Conservation (phyloP, 805 yeast genomes). For the Lipomyces mesembrius region DNA sequence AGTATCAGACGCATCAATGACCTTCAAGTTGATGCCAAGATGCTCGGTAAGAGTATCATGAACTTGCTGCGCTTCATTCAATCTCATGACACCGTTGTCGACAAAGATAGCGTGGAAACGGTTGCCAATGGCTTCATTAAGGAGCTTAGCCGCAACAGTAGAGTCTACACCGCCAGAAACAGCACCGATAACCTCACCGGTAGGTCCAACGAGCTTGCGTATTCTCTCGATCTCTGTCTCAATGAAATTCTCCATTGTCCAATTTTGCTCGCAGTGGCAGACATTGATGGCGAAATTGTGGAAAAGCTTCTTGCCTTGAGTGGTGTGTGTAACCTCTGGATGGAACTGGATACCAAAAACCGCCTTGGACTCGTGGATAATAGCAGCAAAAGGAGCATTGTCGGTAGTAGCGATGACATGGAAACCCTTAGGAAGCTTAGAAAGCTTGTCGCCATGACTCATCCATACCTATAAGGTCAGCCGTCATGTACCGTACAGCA, state of each 20-base stretch:
- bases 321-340: slow-evolving; percentile 97
- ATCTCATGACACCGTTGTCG: slow-evolving; percentile 96
- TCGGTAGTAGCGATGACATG: slow-evolving; percentile 86
- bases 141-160: slow-evolving; percentile 96
- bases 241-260: slow-evolving; percentile 98
- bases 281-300: slow-evolving; percentile 91
- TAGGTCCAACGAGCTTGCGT: slow-evolving; percentile 88
- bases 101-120: slow-evolving; percentile 98
- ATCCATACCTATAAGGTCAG: slow-evolving; percentile 71
- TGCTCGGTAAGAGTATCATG: slow-evolving; percentile 89
- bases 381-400: slow-evolving; percentile 95
- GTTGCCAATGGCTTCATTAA: slow-evolving; percentile 98
- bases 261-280: slow-evolving; percentile 84
- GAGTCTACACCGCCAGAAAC: slow-evolving; percentile 99
- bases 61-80: slow-evolving; percentile 87
- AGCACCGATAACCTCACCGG: slow-evolving; percentile 98
- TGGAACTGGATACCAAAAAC: slow-evolving; percentile 98
- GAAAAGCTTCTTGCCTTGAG: slow-evolving; percentile 83
- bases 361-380: slow-evolving; percentile 69
- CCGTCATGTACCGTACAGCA: neutral
- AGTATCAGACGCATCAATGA: slow-evolving; percentile 90
- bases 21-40: slow-evolving; percentile 91
- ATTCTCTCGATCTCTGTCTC: slow-evolving; percentile 96
- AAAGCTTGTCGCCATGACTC: slow-evolving; percentile 98
- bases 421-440: slow-evolving; percentile 86